Conservation (phyloP, 371 early-diverging fungal genomes). For the Actinomortierella wolfii region DNA sequence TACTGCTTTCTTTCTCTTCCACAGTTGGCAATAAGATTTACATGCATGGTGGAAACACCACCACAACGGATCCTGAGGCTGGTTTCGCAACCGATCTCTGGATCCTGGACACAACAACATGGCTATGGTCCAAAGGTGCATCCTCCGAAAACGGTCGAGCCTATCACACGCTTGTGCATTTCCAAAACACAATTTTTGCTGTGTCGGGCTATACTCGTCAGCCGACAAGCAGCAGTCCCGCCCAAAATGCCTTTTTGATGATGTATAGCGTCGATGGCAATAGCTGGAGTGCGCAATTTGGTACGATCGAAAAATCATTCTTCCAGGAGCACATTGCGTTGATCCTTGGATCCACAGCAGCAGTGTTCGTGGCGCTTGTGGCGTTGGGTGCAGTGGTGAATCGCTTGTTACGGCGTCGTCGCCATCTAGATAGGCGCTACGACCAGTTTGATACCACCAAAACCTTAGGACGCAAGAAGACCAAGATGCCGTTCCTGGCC, state of each 20-base stretch:
- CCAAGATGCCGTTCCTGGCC: constrained; percentile 18
- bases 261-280: constrained; percentile 11
- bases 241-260: constrained; percentile 19
- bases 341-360: constrained; percentile 21
- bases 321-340: constrained; percentile 18
- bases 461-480: neutral
- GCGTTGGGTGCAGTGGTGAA: constrained; percentile 10
- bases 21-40: constrained; percentile 27
- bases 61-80: constrained; percentile 19
- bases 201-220: constrained; percentile 11
- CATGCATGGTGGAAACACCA: constrained; percentile 46
- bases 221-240: constrained; percentile 12
- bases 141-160: constrained; percentile 20
- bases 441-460: neutral
- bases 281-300: constrained; percentile 31
- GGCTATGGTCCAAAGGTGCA: constrained; percentile 20
- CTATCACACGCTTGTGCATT: constrained; percentile 18
- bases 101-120: constrained; percentile 29
- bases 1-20: neutral
- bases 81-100: constrained; percentile 28
- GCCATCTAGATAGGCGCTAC: too few species aligned
- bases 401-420: neutral
- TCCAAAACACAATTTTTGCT: constrained; percentile 15
- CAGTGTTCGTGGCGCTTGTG: constrained; percentile 12
- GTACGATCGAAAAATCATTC: constrained; percentile 16